Evolutionary conservation across 2,329 filamentous ascomycete genomes (phyloP).

Genomic region (Sarocladiaceae sp.): DNA sequence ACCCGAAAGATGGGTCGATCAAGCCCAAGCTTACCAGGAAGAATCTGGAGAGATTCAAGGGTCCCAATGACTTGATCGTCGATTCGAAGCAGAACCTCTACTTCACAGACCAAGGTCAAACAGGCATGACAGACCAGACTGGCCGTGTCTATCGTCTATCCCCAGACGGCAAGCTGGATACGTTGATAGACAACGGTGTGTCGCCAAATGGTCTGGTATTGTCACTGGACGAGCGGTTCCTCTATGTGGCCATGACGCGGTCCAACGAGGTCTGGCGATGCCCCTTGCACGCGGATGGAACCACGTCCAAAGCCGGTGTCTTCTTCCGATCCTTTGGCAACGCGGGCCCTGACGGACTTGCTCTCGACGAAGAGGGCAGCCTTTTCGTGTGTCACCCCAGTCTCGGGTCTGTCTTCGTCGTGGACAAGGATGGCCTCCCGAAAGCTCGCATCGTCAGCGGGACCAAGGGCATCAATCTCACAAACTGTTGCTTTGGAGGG

Average conservation of each 20-base stretch:
- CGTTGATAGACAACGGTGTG: conserved; percentile 11
- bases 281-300: conserved; percentile 12
- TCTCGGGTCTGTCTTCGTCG: conserved; percentile 11
- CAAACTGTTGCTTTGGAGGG: conserved; percentile 9
- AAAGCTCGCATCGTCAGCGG: background rate
- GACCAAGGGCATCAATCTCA: conserved; percentile 4
- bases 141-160: conserved; percentile 11
- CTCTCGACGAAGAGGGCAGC: conserved; percentile 11
- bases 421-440: conserved; percentile 7
- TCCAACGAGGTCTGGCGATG: conserved; percentile 13
- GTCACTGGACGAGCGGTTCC: background rate
- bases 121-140: conserved; percentile 11
- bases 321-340: conserved; percentile 11
- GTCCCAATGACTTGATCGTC: conserved; percentile 13
- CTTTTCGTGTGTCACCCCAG: conserved; percentile 14
- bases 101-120: conserved; percentile 14
- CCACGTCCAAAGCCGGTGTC: conserved; percentile 12
- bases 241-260: conserved; percentile 13
- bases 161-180: conserved; percentile 7
- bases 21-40: conserved; percentile 25
- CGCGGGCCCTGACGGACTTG: conserved; percentile 12
- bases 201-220: conserved; percentile 13
- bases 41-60: conserved; percentile 22
- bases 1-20: conserved; percentile 15
- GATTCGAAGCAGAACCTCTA: conserved; percentile 8